A percentile compares a stretch with the other conserved stretches of the same genome.
These are phyloP conservation scores for Fusarium chuoi DNA, from an alignment of 2,329 filamentous ascomycete species.

Conservation along the genomic window DNA sequence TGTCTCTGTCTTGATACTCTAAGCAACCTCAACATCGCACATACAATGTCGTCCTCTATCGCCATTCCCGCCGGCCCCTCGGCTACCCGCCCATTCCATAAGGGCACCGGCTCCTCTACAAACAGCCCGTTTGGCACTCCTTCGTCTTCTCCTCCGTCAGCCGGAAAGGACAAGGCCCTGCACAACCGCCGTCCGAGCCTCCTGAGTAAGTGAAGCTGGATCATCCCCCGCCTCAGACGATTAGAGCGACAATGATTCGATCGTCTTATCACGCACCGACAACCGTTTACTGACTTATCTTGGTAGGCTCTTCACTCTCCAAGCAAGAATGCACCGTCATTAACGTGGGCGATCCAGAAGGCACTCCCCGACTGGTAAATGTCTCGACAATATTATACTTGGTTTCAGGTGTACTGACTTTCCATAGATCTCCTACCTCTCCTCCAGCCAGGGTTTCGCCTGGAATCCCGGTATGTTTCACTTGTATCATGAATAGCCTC, in stretches of 20 bases:
- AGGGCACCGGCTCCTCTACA: conserved; percentile 60
- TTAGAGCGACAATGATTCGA: conserved; percentile 18
- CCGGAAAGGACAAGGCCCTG: conserved; percentile 58
- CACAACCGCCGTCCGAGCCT: conserved; percentile 70
- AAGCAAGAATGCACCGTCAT: conserved; percentile 83
- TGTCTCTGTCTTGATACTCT: conserved; percentile 3
- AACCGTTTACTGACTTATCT: conserved; percentile 46
- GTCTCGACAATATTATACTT: not conserved
- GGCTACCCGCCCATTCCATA: conserved; percentile 52
- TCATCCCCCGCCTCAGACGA: conserved; percentile 9
- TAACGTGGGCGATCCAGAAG: conserved; percentile 79
- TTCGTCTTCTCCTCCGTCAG: conserved; percentile 66
- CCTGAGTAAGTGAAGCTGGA: conserved; percentile 59
- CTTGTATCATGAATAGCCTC: not conserved
- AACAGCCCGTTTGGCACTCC: conserved; percentile 53
- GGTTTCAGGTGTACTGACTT: conserved; percentile 25
- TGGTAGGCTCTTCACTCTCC: conserved; percentile 73
- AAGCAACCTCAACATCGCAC: conserved; percentile 7
- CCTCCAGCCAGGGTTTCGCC: conserved; percentile 81
- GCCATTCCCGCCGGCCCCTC: conserved; percentile 66
- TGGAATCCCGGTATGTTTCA: conserved; percentile 77
- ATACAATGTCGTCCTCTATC: conserved; percentile 73
- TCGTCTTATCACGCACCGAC: conserved; percentile 13
- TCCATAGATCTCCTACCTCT: conserved; percentile 78
- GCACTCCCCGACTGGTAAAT: conserved; percentile 76